Percentiles rank a stretch among this genome's conserved stretches.
Conservation (phyloP, 148 eudicot genomes). For the Cornus controversa region DNA sequence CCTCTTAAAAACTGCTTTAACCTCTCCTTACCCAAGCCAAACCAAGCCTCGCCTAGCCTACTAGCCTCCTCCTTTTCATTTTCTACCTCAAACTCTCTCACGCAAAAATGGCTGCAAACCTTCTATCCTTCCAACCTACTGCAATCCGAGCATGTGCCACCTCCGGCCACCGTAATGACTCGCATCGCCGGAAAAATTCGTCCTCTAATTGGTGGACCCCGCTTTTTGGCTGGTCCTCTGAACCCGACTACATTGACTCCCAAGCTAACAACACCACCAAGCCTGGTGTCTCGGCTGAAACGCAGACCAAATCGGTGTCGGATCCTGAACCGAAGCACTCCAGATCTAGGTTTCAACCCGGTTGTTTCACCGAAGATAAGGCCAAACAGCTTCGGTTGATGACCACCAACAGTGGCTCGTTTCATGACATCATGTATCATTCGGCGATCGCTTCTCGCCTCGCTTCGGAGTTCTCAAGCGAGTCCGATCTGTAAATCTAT, state of each 20-base stretch:
- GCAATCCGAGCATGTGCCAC: constrained; percentile 1
- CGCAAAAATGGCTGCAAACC: constrained; percentile 16
- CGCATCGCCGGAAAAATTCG: constrained; percentile 1
- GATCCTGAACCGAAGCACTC: constrained; percentile 1
- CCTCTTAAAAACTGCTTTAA: not conserved
- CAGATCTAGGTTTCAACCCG: constrained; percentile 24
- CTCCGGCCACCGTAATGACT: constrained; percentile 17
- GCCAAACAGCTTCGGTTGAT: constrained; percentile 43
- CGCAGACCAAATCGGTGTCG: not conserved
- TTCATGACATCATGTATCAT: constrained; percentile 48
- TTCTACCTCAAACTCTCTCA: not conserved
- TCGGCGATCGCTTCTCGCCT: constrained; percentile 49
- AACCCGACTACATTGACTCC: constrained; percentile 24
- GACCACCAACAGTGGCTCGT: constrained; percentile 33
- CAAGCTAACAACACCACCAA: not conserved
- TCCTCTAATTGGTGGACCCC: constrained; percentile 32
- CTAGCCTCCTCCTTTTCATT: not conserved
- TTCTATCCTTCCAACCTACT: constrained; percentile 11
- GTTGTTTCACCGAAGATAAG: constrained; percentile 38
- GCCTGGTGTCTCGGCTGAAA: not conserved
- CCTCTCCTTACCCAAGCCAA: not conserved
- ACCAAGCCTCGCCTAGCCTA: too few species aligned
- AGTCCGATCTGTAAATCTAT: constrained; percentile 7
- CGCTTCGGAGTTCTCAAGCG: constrained; percentile 39
- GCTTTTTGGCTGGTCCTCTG: constrained; percentile 24